Percentiles rank a stretch among this genome's conserved stretches.
Conservation (phyloP, 495 filamentous ascomycete species). For the Pyronema omphalodes region DNA sequence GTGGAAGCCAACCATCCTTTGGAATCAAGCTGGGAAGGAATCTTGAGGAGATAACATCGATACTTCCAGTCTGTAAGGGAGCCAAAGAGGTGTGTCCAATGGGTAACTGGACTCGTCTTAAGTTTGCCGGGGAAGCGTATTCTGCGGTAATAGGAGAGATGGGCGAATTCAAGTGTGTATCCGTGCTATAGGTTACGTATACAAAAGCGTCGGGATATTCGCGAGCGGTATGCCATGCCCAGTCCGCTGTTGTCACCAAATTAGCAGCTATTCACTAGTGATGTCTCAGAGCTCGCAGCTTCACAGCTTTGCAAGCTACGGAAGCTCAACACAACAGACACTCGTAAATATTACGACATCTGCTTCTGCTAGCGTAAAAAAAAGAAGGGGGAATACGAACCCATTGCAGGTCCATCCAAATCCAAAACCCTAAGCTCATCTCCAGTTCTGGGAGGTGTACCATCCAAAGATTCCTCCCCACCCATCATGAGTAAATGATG, state of each 20-base stretch:
- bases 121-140: slow-evolving; percentile 2
- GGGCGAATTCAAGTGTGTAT: not conserved
- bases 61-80: not conserved
- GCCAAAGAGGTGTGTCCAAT: not conserved
- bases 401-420: slow-evolving; percentile 15
- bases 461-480: not conserved
- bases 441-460: slow-evolving; percentile 1
- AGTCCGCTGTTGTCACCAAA: slow-evolving; percentile 11
- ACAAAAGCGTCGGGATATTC: slow-evolving; percentile 17
- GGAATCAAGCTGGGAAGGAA: not conserved
- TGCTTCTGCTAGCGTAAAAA: not conserved
- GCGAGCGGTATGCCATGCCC: slow-evolving; percentile 19
- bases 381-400: slow-evolving; percentile 7
- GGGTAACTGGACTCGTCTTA: slow-evolving; percentile 4
- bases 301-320: too few relatives aligned
- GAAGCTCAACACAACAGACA: too few relatives aligned
- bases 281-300: too few relatives aligned
- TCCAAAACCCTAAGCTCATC: slow-evolving; percentile 12
- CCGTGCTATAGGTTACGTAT: not conserved
- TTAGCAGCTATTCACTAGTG: slow-evolving; percentile 1
- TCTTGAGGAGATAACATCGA: slow-evolving; percentile 9
- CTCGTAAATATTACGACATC: too few relatives aligned
- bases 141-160: slow-evolving; percentile 2
- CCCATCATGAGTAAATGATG: slow-evolving; percentile 19
- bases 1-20: slow-evolving; percentile 3